phyloP scores from a whole-genome alignment of 2,329 filamentous ascomycete genomes.

The Colletotrichum ledebouriae region DNA sequence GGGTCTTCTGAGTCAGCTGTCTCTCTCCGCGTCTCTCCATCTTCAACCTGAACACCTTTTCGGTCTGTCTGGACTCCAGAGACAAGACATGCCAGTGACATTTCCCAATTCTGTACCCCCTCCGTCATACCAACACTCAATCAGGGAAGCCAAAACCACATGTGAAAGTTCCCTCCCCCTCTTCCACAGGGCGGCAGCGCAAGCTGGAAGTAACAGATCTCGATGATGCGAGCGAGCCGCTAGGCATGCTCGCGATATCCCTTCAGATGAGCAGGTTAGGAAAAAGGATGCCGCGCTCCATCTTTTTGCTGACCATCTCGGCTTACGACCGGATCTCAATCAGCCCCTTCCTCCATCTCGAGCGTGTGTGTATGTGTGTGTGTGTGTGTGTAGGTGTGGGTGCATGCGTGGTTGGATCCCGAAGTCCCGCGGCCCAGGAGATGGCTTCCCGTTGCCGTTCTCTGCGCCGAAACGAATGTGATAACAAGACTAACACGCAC shows the following conservation, averaged over 20 bases:
- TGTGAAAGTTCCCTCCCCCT: constrained; percentile 28
- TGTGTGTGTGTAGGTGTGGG: too few relatives aligned
- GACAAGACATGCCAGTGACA: constrained; percentile 19
- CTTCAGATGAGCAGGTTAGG: constrained; percentile 6
- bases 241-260: constrained; percentile 22
- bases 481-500: background rate
- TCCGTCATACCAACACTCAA: constrained; percentile 11
- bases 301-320: constrained; percentile 5
- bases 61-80: background rate
- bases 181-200: background rate
- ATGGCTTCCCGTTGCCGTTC: too few relatives aligned
- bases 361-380: background rate
- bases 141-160: constrained; percentile 14
- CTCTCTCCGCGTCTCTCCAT: constrained; percentile 15
- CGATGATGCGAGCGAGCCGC: constrained; percentile 13
- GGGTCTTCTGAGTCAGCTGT: constrained; percentile 25
- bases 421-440: background rate
- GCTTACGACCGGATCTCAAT: background rate
- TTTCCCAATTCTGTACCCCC: constrained; percentile 20
- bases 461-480: constrained; percentile 5
- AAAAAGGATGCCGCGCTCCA: background rate
- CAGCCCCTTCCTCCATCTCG: constrained; percentile 9
- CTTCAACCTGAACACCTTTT: too few relatives aligned
- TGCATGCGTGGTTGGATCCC: background rate
- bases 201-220: too few relatives aligned